phyloP scores from a whole-genome alignment of 1,284 basidiomycete species.

The Ceratobasidium sp. region DNA sequence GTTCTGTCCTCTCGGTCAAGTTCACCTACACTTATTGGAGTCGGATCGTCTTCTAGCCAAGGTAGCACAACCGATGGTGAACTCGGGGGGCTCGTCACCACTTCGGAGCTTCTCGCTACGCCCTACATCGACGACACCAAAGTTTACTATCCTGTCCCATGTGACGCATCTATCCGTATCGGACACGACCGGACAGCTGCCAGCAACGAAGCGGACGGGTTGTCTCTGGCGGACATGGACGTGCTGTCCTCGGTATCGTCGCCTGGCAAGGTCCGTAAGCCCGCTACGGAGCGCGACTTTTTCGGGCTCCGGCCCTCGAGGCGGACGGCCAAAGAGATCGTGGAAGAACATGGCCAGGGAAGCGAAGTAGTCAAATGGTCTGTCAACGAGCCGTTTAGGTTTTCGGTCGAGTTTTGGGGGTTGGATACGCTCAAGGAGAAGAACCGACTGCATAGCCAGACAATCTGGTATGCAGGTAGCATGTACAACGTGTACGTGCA shows the following conservation, averaged over 20 bases:
- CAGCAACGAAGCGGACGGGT: conserved; percentile 58
- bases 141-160: conserved; percentile 76
- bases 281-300: conserved; percentile 55
- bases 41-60: conserved; percentile 15
- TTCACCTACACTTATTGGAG: conserved; percentile 49
- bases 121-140: conserved; percentile 52
- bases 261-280: conserved; percentile 48
- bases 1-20: conserved; percentile 46
- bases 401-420: conserved; percentile 92
- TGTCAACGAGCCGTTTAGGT: conserved; percentile 67
- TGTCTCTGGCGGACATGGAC: conserved; percentile 40
- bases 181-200: conserved; percentile 70
- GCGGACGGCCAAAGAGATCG: conserved; percentile 51
- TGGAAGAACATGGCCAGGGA: conserved; percentile 34
- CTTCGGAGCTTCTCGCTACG: conserved; percentile 61
- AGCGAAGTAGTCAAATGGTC: conserved; percentile 52
- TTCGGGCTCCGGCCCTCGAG: conserved; percentile 56
- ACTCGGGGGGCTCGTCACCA: conserved; percentile 66
- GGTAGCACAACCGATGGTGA: conserved; percentile 58
- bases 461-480: conserved; percentile 82
- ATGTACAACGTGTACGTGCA: conserved; percentile 90
- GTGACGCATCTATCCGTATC: conserved; percentile 80
- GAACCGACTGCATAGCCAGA: conserved; percentile 77
- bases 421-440: conserved; percentile 85
- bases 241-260: conserved; percentile 26